Base-by-base conservation (phyloP, 129 eudicot genomes). In the Flaveria trinervia region DNA sequence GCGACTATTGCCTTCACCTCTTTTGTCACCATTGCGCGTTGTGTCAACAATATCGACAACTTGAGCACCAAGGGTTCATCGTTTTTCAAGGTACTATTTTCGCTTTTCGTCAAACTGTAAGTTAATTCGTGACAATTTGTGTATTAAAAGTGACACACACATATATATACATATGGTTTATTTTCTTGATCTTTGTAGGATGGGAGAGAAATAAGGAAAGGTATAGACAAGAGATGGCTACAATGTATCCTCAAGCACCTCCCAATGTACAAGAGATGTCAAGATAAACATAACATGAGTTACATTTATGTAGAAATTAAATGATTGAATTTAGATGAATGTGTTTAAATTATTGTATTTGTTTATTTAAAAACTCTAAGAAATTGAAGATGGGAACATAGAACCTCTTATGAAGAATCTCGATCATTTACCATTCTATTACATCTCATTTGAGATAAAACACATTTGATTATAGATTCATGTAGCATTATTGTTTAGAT, bases 11-110 rank as follows among this genome's bases (percentile, higher is more conserved):
- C 51, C 72, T 80, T 65, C 84, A 80, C 66, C 79, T 80, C 1
- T 80, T 74, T 68, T 73, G 84, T 74, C 84, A 80, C 49, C 84
- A 66, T 8, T 80, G 84, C 36, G 84, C 84, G 15, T 70, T 80
- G 7, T 80, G 84, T 52, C 84, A 80, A 80, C 84, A 80, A 73
- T 80, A 80, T 73, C 84, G 84, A 17, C 84, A 80, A 73, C 84
- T 80, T 66, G 84, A 80, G 18, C 84, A 66, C 33, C 84, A 80
- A 55, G 79, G 84, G 28, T 74, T 80, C 43, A 56, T 80, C 9
- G 84, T 80, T 16, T 80, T 80, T 55, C 84, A 73, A 73, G 84
- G 84, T 80, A 73, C 49, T 33, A 3, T 52, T 72, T 79, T 80
- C 2, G 30, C 14, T 9, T 65, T 43, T 0, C 50, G 17, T 1